Conservation (phyloP, 768 basidiomycete species). For the Pluteus cervinus region DNA sequence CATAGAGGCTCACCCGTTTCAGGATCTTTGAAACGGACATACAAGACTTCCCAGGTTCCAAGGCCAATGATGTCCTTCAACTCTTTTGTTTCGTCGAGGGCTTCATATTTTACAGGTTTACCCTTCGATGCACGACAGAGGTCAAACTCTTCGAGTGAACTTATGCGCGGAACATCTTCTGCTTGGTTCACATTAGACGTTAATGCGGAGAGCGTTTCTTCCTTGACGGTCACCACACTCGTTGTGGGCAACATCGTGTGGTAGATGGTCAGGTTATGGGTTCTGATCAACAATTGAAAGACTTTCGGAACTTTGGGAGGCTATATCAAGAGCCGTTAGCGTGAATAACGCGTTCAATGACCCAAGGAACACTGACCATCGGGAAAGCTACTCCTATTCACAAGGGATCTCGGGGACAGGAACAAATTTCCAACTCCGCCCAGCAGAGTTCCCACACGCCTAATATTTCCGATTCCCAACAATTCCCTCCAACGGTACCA, state of each 20-base stretch:
- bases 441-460: constrained; percentile 15
- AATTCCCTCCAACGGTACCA: too few relatives aligned
- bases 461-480: too few relatives aligned
- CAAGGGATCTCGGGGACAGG: too few relatives aligned
- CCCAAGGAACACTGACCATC: constrained; percentile 17
- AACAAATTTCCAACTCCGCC: too few relatives aligned
- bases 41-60: constrained; percentile 62
- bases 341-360: too few relatives aligned
- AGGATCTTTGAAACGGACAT: constrained; percentile 58
- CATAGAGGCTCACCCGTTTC: constrained; percentile 44
- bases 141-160: constrained; percentile 49
- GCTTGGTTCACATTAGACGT: constrained; percentile 36
- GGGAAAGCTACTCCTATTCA: too few relatives aligned
- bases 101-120: constrained; percentile 39
- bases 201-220: constrained; percentile 58
- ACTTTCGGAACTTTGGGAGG: constrained; percentile 52
- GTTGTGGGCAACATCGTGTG: constrained; percentile 48
- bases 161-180: constrained; percentile 29
- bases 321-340: constrained; percentile 17
- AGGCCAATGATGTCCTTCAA: constrained; percentile 47
- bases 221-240: constrained; percentile 54
- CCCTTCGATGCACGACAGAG: constrained; percentile 35
- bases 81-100: constrained; percentile 35
- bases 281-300: constrained; percentile 66
- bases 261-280: constrained; percentile 65